Conservation (phyloP, 108 stramenopile genomes). For the Epithemia pelagica region DNA sequence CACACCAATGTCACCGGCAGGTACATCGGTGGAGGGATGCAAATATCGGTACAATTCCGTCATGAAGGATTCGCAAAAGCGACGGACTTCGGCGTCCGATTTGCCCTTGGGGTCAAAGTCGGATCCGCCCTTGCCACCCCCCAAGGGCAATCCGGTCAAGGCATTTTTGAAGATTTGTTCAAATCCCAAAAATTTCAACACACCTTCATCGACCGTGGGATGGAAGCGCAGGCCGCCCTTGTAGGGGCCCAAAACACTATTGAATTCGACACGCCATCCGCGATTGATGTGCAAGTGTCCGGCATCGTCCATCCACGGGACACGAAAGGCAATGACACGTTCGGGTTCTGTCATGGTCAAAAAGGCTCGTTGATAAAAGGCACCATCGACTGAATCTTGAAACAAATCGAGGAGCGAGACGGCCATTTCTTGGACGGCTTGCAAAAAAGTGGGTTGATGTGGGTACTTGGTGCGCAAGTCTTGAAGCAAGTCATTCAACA, state of each 20-base stretch:
- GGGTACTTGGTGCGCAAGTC: conserved; percentile 46
- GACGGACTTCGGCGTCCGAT: conserved; percentile 57
- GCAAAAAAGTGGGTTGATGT: conserved; percentile 63
- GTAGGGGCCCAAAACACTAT: conserved; percentile 85
- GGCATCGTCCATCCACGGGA: conserved; percentile 60
- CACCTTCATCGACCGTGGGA: conserved; percentile 77
- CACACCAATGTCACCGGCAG: conserved; percentile 84
- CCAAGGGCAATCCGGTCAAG: conserved; percentile 62
- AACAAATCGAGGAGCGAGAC: conserved; percentile 50
- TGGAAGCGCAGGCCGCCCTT: conserved; percentile 91
- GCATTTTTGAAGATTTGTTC: conserved; percentile 85
- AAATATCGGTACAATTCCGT: conserved; percentile 57
- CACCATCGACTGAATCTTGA: conserved; percentile 47
- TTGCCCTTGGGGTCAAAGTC: conserved; percentile 86
- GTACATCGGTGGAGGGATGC: conserved; percentile 71
- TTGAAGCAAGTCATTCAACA: conserved; percentile 37
- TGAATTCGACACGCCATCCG: conserved; percentile 82
- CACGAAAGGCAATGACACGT: conserved; percentile 61
- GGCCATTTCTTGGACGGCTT: conserved; percentile 68
- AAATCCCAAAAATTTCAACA: conserved; percentile 82
- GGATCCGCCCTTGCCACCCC: conserved; percentile 63
- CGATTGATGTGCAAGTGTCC: conserved; percentile 38
- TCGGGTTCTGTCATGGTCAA: conserved; percentile 73
- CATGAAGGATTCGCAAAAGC: conserved; percentile 84
- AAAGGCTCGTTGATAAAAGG: conserved; percentile 64